Base-by-base conservation (phyloP, 1,284 basidiomycete species). In the Cutaneotrichosporon curvatum region DNA sequence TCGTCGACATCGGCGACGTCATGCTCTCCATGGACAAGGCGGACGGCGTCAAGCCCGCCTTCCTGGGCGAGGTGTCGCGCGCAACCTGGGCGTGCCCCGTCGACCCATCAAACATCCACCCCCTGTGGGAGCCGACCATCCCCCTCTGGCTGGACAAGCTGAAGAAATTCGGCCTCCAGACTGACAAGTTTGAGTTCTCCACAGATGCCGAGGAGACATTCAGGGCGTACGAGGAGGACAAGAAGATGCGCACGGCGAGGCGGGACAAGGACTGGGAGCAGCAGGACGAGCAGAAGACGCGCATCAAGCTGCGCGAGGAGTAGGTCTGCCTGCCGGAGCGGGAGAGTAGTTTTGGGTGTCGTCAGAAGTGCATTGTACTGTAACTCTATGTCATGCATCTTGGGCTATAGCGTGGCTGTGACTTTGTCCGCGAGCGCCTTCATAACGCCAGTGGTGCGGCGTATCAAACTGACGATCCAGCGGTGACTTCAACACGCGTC, bases 21-120 rank as follows among this genome's bases (percentile, higher is more conserved):
- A 68, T 70, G 61, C 46, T 53, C 3, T 25, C 45, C 3, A 28
- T 44, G 16, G 52, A 56, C 40, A 28, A 48, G 9, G 41, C 48
- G 3, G 55, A 60, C 28, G 39, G 35, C 22, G 22, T 33, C 6
- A 10, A 37, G 7, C 30, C 38, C 2, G 11, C n/a, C 4, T 21
- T 47, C 4, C 28, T 16, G 10, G 54, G 53, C 31, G 59, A 60
- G 38, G 65, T 63, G 3, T 60, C 62, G 45, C 51, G 65, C 22
- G 42, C 33, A 3, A 53, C 53, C 4, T 70, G 64, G 63, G 64
- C 62, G 1, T 66, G 63, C 50, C 61, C 62, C 12, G 62, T 63
- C 0, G 67, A 70, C 47, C 57, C 58, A 16, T 62, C 60, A 11
- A 70, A 68, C 38, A 63, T 70, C 31, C 67, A 70, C 53, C 66